Evolutionary conservation across 192 early-diverging fungal genomes (phyloP), one percentile per base, ranked within the genome.

Genomic region (Umbelopsis vinacea): DNA sequence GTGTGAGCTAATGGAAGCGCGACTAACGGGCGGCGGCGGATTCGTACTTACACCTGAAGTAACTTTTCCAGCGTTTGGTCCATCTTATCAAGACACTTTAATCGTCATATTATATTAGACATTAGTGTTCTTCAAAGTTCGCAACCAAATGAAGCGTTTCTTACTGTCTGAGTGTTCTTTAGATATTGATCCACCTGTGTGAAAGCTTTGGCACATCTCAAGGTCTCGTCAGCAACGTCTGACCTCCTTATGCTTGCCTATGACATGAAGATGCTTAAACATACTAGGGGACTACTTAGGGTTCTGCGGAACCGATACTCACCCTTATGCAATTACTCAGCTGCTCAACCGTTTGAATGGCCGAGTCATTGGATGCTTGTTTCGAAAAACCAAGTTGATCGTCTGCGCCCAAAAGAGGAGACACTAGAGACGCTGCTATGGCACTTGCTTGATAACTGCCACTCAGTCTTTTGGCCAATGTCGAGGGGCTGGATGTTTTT

Each of bases 141-240:
- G 57, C 11, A 37, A 26, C 33, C 15, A 9, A 3, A 29, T 8
- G 24, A 29, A 29, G 12, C 26, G 1, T 14, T n/a, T 35, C 57
- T 63, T 63, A 63, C 57, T 9, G 33, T 37, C 37, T 35, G 26
- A 17, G 57, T 63, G 14, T 37, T 63, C 33, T 63, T 63, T 19
- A 63, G 26, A 63, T 63, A 63, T 37, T 63, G 57, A 63, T 63
- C 57, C 14, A 63, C 57, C 37, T 63, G 57, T 14, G 57, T 63
- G 15, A 63, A 63, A 3, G 57, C 57, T 37, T 63, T 63, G 7
- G 57, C 57, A 4, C 35, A 63, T 19, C 14, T 63, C 6, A 63
- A 12, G 10, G 57, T 63, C 15, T 63, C 57, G 0, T 63, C 57
- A 3, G 57, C 33, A 15, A 63, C 57, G 7, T 63, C 57, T 38